Conservation (phyloP, 192 early-diverging fungal genomes). For the Entomortierella chlamydospora region DNA sequence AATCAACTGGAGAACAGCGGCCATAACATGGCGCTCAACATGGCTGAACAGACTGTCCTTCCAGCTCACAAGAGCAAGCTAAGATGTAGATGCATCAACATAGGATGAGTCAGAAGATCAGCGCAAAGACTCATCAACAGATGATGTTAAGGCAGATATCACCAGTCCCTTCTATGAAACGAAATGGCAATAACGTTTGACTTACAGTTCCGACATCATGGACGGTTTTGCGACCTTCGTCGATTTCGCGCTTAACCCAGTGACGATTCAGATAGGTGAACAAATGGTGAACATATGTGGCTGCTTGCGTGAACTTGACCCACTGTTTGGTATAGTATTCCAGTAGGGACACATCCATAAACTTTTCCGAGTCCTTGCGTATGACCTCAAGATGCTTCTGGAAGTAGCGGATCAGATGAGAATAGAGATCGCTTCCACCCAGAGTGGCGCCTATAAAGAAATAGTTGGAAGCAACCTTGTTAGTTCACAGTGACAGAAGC, state of each 20-base stretch:
- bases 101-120: not conserved
- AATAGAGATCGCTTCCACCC: conserved; percentile 68
- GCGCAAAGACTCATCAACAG: no score
- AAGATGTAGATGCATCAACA: conserved; percentile 8
- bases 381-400: conserved; percentile 67
- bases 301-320: conserved; percentile 88
- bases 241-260: conserved; percentile 97
- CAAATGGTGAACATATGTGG: conserved; percentile 87
- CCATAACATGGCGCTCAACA: conserved; percentile 77
- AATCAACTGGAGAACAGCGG: conserved; percentile 83
- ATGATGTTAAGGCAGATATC: no score
- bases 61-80: conserved; percentile 91
- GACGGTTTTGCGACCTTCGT: conserved; percentile 89
- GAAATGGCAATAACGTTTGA: no score
- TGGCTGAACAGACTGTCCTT: conserved; percentile 80
- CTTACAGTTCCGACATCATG: conserved; percentile 94
- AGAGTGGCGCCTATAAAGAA: conserved; percentile 58
- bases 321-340: conserved; percentile 91
- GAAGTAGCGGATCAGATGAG: conserved; percentile 62
- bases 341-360: conserved; percentile 85
- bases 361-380: conserved; percentile 67
- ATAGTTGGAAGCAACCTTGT: not conserved
- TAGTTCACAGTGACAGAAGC: not conserved
- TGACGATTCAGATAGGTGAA: conserved; percentile 96
- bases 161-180: no score